These are phyloP conservation scores for Tillandsia fasciculata DNA, from an alignment of 176 grass and related monocot species.

Conservation along the genomic window DNA sequence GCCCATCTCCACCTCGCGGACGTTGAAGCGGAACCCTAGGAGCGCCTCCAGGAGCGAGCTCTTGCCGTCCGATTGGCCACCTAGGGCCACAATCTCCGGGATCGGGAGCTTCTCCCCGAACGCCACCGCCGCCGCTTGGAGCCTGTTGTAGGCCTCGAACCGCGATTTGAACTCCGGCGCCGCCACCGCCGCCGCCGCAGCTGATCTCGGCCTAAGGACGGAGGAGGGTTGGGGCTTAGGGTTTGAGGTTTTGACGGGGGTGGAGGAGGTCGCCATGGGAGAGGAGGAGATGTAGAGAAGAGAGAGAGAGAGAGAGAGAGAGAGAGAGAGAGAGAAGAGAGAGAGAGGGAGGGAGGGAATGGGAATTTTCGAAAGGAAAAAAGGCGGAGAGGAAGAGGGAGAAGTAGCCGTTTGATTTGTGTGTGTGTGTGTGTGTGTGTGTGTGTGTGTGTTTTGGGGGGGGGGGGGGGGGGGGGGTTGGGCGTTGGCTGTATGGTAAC, in stretches of 20 bases:
- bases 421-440: too few relatives aligned
- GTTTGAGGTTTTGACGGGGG: constrained; percentile 37
- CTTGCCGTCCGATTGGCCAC: constrained; percentile 88
- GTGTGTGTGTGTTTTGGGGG: too few relatives aligned
- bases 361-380: constrained; percentile 44
- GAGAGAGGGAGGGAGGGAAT: constrained; percentile 21
- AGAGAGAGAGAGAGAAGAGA: background rate
- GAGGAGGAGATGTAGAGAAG: background rate
- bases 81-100: constrained; percentile 85
- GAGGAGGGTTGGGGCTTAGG: constrained; percentile 25
- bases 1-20: constrained; percentile 98
- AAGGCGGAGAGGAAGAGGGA: background rate
- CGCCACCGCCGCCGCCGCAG: constrained; percentile 12
- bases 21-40: constrained; percentile 94
- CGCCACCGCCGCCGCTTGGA: constrained; percentile 79
- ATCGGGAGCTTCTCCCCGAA: constrained; percentile 96
- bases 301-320: background rate
- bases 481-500: background rate
- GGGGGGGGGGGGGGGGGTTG: too few relatives aligned
- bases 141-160: constrained; percentile 97
- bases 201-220: constrained; percentile 22
- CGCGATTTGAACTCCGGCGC: constrained; percentile 53
- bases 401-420: background rate
- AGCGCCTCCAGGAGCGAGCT: constrained; percentile 89
- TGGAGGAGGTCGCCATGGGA: constrained; percentile 35